Percentiles rank a stretch among this genome's conserved stretches.
Conservation (phyloP, 2,329 filamentous ascomycete species). For the Scedosporium dehoogii region DNA sequence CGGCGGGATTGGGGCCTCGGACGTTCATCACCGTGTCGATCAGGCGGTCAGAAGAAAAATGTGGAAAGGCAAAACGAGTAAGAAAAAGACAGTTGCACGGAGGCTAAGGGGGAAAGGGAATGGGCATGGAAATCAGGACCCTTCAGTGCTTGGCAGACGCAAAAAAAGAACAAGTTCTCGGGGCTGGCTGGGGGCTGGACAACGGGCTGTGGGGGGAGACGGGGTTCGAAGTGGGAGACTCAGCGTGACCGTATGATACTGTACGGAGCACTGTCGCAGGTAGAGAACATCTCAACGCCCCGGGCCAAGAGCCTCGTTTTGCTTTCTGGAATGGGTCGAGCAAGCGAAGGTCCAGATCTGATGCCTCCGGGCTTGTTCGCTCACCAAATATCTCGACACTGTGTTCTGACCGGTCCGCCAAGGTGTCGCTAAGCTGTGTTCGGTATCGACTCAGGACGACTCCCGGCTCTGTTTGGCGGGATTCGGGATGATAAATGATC, state of each 20-base stretch:
- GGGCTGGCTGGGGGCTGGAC: background rate
- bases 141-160: background rate
- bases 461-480: background rate
- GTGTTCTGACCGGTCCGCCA: background rate
- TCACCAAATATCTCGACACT: background rate
- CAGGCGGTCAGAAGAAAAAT: background rate
- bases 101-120: background rate
- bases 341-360: background rate
- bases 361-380: background rate
- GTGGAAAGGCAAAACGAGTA: background rate
- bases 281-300: background rate
- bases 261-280: conserved; percentile 2
- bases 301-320: background rate
- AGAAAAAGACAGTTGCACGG: background rate
- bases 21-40: conserved; percentile 1
- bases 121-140: background rate
- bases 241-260: background rate
- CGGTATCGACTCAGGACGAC: background rate
- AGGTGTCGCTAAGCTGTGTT: conserved; percentile 1
- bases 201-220: background rate
- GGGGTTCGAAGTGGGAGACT: background rate
- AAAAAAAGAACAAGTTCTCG: background rate
- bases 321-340: background rate
- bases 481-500: background rate
- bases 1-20: background rate